Evolutionary conservation across 2,329 filamentous ascomycete genomes (phyloP), one percentile per base, ranked within the genome.

Genomic region (Fusarium incarnatum): DNA sequence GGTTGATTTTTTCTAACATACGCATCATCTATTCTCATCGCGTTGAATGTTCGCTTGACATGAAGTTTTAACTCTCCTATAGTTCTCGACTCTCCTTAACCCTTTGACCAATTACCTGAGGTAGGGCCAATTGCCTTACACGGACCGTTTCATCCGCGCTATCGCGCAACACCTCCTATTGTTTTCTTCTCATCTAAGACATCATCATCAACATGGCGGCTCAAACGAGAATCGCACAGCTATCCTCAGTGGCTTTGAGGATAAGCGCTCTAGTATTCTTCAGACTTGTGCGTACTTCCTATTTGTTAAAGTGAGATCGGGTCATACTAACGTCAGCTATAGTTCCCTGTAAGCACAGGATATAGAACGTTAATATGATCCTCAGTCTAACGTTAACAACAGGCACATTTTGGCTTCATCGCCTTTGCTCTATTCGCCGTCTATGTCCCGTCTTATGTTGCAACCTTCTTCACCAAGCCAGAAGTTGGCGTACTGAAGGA

Each of bases 391-490:
- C 57, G 50, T 47, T 22, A 37, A 16, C 40, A 20, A 54, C 50
- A 81, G 79, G 80, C 79, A 58, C 79, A 79, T 69, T 79, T 83
- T 64, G 77, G 84, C 64, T 89, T 89, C 30, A 73, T 87, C 40
- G 82, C 89, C 6, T 88, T 89, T 60, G 85, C 90, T 0, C 81
- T 91, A 4, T 89, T 91, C 64, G 89, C 87, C 25, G 79, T 93
- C 60, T 93, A 93, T 72, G 76, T 90, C 1, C 85, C 90, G 0
- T 83, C 89, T 1, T 92, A 91, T 78, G 77, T 92, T 53, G 81
- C 83, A 15, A 88, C 85, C 71, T 89, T 87, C 75, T 79, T 86
- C 27, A 83, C 83, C 18, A 86, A 88, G 60, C 83, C 88, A 9
- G 82, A 86, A 62, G 86, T 89, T 73, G 83, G 87, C 49, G 76